A percentile compares a stretch with the other conserved stretches of the same genome.
Evolutionary conservation across 1,284 basidiomycete genomes (phyloP).

Genomic region (Leccinum fuscescens): DNA sequence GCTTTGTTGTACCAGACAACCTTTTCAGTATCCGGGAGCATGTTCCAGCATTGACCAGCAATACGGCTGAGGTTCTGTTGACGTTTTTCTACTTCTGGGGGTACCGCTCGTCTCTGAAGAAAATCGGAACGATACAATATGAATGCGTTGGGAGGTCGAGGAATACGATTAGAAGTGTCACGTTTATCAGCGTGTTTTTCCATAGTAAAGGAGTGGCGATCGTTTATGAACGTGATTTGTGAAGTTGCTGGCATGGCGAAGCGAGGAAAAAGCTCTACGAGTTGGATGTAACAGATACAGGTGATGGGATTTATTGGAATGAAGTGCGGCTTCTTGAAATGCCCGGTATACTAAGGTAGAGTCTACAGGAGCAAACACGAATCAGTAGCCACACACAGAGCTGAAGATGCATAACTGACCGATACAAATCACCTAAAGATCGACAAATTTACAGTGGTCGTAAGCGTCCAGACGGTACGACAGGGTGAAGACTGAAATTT

Average conservation of each 20-base stretch:
- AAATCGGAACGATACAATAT: constrained; percentile 79
- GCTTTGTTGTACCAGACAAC: constrained; percentile 46
- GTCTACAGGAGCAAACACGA: not conserved
- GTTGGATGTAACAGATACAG: not conserved
- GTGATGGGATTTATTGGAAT: not conserved
- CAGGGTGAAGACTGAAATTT: not conserved
- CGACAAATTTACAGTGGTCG: constrained; percentile 2
- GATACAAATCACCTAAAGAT: constrained; percentile 2
- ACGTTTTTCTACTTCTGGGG: constrained; percentile 41
- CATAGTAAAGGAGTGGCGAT: constrained; percentile 8
- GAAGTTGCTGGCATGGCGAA: constrained; percentile 10
- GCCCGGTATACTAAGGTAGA: not conserved
- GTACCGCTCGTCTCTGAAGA: constrained; percentile 44
- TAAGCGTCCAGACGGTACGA: constrained; percentile 15
- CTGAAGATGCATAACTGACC: constrained; percentile 9
- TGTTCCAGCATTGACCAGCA: constrained; percentile 55
- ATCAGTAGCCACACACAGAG: constrained; percentile 3
- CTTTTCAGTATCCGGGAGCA: constrained; percentile 42
- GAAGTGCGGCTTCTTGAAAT: not conserved
- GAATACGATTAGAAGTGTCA: constrained; percentile 41
- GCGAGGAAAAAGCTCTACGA: not conserved
- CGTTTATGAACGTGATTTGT: not conserved
- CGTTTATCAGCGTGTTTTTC: not conserved
- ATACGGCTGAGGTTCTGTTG: constrained; percentile 61
- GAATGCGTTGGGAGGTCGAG: constrained; percentile 81